Base-by-base conservation (phyloP, 192 early-diverging fungal species). In the Coemansia asiatica region DNA sequence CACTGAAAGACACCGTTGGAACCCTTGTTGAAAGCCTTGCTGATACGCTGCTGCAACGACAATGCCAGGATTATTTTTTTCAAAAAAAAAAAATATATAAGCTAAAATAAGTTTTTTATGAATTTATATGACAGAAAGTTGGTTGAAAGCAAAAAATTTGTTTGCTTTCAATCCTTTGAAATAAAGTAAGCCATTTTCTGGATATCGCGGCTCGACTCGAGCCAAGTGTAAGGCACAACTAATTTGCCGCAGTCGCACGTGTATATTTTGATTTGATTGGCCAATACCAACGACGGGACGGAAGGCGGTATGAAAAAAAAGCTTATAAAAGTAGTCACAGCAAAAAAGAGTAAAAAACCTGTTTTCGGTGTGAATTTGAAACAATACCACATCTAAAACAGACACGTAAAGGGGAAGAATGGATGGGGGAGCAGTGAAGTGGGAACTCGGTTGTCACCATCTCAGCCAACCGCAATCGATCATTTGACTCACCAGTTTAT, bases 1-100 rank as follows among this genome's bases (percentile, higher is more conserved):
- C 57, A 58, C 26, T 60, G 58, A 23, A 66, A 53, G 36, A 50
- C 56, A 58, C 58, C 51, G 35, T 58, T 55, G 62, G 64, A 61
- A 22, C 56, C 29, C 53, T 25, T 59, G 35, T 58, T 55, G 62
- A 70, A 61, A 22, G 62, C 29, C 53, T 25, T 59, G 27, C 25
- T 59, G 27, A 58, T 28, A 26, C 53, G 40, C 40, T 44, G 40
- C 16, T 44, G 40, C 27, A 54, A 28, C 25, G 33, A 18, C 25
- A 23, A 18, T 28, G 68, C 56, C 56, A 46, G 48, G 7, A 23
- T n/a, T 4, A 44, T 13, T 3, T 44, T 15, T 6, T 36, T 36
- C 8, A 36, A 36, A 36, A 1, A 10, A 36, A 36, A 36, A 36
- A 36, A 36, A 12, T 6, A 36, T 6, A 12, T 44, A 13, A 15